Percentiles rank a stretch among this genome's conserved stretches.
Conservation (phyloP, 139 green algal species). For the Dunaliella primolecta region DNA sequence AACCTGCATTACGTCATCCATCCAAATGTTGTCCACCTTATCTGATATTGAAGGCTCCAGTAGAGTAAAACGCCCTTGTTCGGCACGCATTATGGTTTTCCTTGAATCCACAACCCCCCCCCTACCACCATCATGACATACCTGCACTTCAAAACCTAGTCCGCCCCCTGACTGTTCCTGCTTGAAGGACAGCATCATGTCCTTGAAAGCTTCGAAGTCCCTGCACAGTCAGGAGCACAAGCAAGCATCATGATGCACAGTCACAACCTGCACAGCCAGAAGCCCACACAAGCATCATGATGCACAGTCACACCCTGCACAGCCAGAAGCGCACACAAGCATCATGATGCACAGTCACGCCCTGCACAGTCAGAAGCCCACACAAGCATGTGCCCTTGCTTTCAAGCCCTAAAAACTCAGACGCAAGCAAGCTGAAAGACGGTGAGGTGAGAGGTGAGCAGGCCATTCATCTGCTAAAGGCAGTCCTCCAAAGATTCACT, state of each 20-base stretch:
- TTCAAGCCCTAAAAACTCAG: neutral
- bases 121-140: too few relatives aligned
- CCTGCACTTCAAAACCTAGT: slow-evolving; percentile 8
- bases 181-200: slow-evolving; percentile 50
- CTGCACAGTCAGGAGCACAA: too few relatives aligned
- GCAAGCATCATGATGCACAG: too few relatives aligned
- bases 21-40: neutral
- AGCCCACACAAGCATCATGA: neutral
- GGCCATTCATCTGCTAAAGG: too few relatives aligned
- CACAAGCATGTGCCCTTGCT: neutral
- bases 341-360: too few relatives aligned
- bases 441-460: too few relatives aligned
- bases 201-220: slow-evolving; percentile 56
- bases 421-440: too few relatives aligned
- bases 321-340: neutral
- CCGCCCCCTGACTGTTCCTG: neutral
- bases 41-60: neutral
- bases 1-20: neutral
- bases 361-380: neutral
- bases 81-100: neutral
- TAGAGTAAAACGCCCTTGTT: neutral
- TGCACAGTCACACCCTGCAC: too few relatives aligned
- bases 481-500: too few relatives aligned
- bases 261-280: neutral
- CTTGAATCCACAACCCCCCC: too few relatives aligned